These are phyloP conservation scores for Ceratobasidium sp. DNA, from an alignment of 1,284 basidiomycete genomes.

Conservation along the genomic window DNA sequence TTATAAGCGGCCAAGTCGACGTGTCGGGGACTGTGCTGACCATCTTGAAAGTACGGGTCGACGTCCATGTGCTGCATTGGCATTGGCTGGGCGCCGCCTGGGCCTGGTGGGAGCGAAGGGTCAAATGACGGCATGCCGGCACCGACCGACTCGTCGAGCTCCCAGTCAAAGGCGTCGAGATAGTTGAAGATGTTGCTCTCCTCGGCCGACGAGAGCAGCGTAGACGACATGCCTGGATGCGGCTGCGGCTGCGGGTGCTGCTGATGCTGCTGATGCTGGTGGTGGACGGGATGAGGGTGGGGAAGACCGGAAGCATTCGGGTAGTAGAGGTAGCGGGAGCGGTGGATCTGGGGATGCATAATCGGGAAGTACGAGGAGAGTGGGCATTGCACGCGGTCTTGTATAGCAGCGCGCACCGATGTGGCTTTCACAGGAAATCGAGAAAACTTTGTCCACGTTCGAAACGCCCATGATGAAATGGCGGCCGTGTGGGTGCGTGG, in stretches of 20 bases:
- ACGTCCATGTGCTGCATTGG: constrained; percentile 24
- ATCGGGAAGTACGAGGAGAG: background rate
- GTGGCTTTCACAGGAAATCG: constrained; percentile 8
- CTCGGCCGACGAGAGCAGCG: constrained; percentile 25
- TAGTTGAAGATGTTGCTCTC: constrained; percentile 28
- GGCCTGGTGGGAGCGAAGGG: constrained; percentile 2
- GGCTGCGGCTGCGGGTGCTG: background rate
- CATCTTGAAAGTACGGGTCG: constrained; percentile 18
- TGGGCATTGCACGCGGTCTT: background rate
- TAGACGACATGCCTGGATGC: background rate
- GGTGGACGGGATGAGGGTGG: background rate
- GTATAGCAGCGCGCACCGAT: background rate
- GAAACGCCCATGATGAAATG: constrained; percentile 6
- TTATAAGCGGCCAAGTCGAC: background rate
- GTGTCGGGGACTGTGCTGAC: background rate
- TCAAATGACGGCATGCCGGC: constrained; percentile 34
- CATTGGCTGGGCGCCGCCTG: constrained; percentile 7
- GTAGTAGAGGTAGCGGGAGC: constrained; percentile 7
- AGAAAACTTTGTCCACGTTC: background rate
- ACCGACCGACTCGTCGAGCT: constrained; percentile 32
- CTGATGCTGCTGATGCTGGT: background rate
- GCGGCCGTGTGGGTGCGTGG: constrained; percentile 4
- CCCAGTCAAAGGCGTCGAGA: constrained; percentile 36
- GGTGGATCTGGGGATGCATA: constrained; percentile 12
- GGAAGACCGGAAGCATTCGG: constrained; percentile 13